Conservation (phyloP, 1,284 basidiomycete species). For the Trametes versicolor region DNA sequence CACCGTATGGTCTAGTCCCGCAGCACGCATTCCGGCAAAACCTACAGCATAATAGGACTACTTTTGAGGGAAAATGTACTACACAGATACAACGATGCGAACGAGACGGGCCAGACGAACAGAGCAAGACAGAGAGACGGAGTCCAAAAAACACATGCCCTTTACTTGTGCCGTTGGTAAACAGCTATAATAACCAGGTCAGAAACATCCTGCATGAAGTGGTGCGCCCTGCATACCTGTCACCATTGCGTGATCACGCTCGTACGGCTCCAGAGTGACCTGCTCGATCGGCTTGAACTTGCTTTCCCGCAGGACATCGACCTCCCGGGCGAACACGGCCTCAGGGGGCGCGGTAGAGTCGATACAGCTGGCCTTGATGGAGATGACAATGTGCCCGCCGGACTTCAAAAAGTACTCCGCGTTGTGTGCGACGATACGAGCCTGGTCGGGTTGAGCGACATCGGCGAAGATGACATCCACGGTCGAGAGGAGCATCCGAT, state of each 20-base stretch:
- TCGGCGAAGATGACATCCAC: constrained; percentile 99
- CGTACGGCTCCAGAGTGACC: constrained; percentile 89
- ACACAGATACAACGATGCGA: constrained; percentile 40
- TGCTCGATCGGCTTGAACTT: constrained; percentile 95
- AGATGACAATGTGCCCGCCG: constrained; percentile 93
- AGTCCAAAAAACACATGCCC: constrained; percentile 25
- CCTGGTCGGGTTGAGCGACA: constrained; percentile 98
- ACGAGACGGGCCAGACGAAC: constrained; percentile 23
- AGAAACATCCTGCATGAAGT: neutral
- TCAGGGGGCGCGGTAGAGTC: constrained; percentile 95
- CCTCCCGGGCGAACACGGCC: constrained; percentile 91
- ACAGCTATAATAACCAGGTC: constrained; percentile 50
- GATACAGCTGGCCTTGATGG: constrained; percentile 99
- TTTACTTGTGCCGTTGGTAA: constrained; percentile 59
- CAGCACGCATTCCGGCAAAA: constrained; percentile 1
- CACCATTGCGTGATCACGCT: constrained; percentile 88
- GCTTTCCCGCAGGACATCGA: constrained; percentile 83
- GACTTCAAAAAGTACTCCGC: constrained; percentile 98
- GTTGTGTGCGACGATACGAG: constrained; percentile 93
- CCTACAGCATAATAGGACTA: constrained; percentile 31
- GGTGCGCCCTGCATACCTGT: constrained; percentile 58
- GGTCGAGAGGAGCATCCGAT: constrained; percentile 93
- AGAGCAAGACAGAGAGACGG: constrained; percentile 22
- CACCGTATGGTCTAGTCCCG: neutral
- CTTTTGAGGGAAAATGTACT: constrained; percentile 34